Base-by-base conservation (phyloP, 2,329 filamentous ascomycete genomes). In the Cordyceps farinosa region DNA sequence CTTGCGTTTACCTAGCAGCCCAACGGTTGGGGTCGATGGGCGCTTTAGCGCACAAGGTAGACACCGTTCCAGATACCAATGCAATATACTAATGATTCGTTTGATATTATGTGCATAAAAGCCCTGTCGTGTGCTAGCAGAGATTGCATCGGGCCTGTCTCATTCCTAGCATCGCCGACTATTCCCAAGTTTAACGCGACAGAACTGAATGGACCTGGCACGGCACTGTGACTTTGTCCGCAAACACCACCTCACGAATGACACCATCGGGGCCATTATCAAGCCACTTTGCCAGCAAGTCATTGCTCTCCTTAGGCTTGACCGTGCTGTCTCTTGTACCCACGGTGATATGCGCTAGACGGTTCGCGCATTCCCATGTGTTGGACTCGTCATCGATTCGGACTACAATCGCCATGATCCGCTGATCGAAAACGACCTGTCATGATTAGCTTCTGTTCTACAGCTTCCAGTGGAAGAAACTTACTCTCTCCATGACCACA, bases 241-340 rank as follows among this genome's bases (percentile, higher is more conserved):
- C 78, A 50, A 87, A 77, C 10, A 80, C 73, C 22, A 84, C 67
- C 62, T 86, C 84, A 5, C 70, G 66, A 36, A 86, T 81, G 13
- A 73, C 72, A 44, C 76, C 79, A n/a, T 74, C 74, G 1, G 69
- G 76, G 1, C 83, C 84, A 36, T 75, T 67, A 66, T 88, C 81
- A 65, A 95, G 72, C 94, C 94, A 98, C 65, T 81, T 80, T 66
- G 82, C 82, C 64, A 99, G 75, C 71, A 99, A 69, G 64, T 91
- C 88, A 72, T 99, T 99, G 78, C 93, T 96, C 80, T 99, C 94
- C 76, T 90, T 93, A 0, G 95, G 94, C 79, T 97, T 98, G 70
- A 98, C 86, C 8, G 81, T 75, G 53, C 81, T 76, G 67, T 87
- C 84, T 10, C 87, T 85, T 0, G 95, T 99, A 27, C 95, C 95